Evolutionary conservation across 805 yeast genomes (phyloP).

Genomic region (Nakazawaea pomicola): DNA sequence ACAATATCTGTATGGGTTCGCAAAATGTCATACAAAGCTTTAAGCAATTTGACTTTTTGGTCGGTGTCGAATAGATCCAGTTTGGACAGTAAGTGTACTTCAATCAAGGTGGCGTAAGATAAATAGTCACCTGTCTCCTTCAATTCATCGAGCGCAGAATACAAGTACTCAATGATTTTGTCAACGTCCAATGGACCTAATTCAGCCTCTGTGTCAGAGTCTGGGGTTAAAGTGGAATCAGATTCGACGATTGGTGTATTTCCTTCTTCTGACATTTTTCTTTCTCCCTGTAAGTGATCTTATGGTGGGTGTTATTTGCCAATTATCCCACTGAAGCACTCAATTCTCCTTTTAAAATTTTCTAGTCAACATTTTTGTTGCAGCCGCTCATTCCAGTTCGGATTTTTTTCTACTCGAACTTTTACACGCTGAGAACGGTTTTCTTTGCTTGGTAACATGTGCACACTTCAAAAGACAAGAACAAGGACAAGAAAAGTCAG

Average conservation of each 20-base stretch:
- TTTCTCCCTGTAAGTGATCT: background rate
- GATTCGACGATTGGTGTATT: slow-evolving; percentile 1
- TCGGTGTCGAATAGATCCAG: slow-evolving; percentile 38
- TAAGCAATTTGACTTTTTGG: slow-evolving; percentile 48
- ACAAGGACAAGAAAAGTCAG: no score
- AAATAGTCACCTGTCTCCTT: slow-evolving; percentile 53
- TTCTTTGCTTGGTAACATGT: no score
- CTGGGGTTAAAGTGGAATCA: slow-evolving; percentile 9
- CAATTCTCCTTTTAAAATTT: no score
- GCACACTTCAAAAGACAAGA: no score
- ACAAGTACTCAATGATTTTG: slow-evolving; percentile 8
- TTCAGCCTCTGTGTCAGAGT: background rate
- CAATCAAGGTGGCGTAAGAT: slow-evolving; percentile 69
- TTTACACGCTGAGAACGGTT: background rate
- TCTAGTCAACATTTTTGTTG: background rate
- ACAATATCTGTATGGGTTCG: slow-evolving; percentile 42
- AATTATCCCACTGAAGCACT: no score
- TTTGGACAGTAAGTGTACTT: slow-evolving; percentile 46
- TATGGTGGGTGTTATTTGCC: background rate
- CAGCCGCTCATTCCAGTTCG: background rate
- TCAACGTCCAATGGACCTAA: slow-evolving; percentile 1
- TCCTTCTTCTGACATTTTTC: slow-evolving; percentile 1
- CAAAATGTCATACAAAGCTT: slow-evolving; percentile 39
- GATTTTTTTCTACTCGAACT: slow-evolving; percentile 1
- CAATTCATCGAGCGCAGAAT: slow-evolving; percentile 12